Base-by-base conservation (phyloP, 2,329 filamentous ascomycete genomes). In the Fusarium marasasianum region DNA sequence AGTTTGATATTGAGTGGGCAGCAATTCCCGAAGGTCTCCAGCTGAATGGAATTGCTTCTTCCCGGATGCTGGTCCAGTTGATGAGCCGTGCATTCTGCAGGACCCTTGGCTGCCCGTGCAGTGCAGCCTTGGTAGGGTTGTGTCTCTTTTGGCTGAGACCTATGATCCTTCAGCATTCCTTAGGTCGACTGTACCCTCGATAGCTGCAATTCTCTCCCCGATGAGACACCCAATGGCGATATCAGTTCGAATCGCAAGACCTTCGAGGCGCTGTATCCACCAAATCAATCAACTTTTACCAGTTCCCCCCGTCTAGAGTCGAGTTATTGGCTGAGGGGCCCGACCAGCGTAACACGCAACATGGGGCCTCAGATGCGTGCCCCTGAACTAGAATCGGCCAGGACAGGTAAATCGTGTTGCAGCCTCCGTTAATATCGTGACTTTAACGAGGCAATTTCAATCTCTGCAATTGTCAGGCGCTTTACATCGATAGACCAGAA, bases 311-410 rank as follows among this genome's bases (percentile, higher is more conserved):
- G 47, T 59, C 41, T 20, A 65, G 22, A 61, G 44, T 43, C 55
- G 33, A 43, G 31, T 29, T 53, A 50, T 50, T 73, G 66, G 58
- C 48, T 55, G n/a, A 71, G 53, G 45, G 61, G 66, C 51, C 51
- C 57, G 56, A 31, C 43, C 60, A 66, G 60, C 60, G 69, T 74
- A 35, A 51, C 72, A 75, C 51, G 51, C 44, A 60, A 66, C 72
- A 75, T 75, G 72, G 71, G 58, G 66, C 61, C 55, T 41, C 45
- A 65, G 56, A 70, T 63, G 59, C 51, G 58, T 74, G 67, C 73
- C 73, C 73, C 73, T 76, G 73, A 76, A 43, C 71, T 76, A 76
- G 60, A 68, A 61, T 63, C 55, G 56, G 50, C 33, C 54, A 41
- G 26, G 51, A 22, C n/a, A 61, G 43, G 43, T 26, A 61, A 60